Percentiles rank a stretch among this genome's conserved stretches.
These are phyloP conservation scores for Aspergillus novofumigatus DNA, from an alignment of 2,329 filamentous ascomycete species.

Conservation along the genomic window DNA sequence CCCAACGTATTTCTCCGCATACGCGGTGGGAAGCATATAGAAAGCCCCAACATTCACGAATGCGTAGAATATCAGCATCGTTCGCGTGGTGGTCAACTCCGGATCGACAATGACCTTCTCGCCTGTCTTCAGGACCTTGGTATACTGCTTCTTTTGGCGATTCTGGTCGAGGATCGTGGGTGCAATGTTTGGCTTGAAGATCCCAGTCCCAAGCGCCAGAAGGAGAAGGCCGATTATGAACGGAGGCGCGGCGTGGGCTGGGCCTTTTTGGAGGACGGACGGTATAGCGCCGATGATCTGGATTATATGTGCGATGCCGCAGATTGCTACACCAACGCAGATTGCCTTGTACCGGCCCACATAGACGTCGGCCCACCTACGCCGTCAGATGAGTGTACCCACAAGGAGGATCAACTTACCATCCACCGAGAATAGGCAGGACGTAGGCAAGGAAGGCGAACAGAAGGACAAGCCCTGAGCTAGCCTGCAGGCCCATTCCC, in stretches of 20 bases:
- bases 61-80: constrained; percentile 35
- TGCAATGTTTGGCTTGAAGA: constrained; percentile 41
- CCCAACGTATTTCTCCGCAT: constrained; percentile 40
- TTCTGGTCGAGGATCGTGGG: constrained; percentile 45
- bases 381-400: not conserved
- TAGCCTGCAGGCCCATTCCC: constrained; percentile 53
- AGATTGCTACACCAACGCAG: constrained; percentile 36
- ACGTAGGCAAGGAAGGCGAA: constrained; percentile 52
- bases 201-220: constrained; percentile 37
- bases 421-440: constrained; percentile 48
- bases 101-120: constrained; percentile 48
- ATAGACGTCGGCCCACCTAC: constrained; percentile 22
- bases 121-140: constrained; percentile 41
- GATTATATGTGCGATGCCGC: constrained; percentile 33
- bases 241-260: constrained; percentile 28
- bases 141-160: constrained; percentile 34
- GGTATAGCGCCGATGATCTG: constrained; percentile 35
- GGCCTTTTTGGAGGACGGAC: constrained; percentile 37
- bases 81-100: constrained; percentile 39
- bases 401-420: constrained; percentile 2
- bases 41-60: constrained; percentile 33
- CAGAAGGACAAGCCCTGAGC: constrained; percentile 51
- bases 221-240: constrained; percentile 40
- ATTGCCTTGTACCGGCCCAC: constrained; percentile 32
- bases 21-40: constrained; percentile 36